Evolutionary conservation across 345 rosid species (phyloP), one percentile per base, ranked within the genome.

Genomic region (Sapria himalayana): DNA sequence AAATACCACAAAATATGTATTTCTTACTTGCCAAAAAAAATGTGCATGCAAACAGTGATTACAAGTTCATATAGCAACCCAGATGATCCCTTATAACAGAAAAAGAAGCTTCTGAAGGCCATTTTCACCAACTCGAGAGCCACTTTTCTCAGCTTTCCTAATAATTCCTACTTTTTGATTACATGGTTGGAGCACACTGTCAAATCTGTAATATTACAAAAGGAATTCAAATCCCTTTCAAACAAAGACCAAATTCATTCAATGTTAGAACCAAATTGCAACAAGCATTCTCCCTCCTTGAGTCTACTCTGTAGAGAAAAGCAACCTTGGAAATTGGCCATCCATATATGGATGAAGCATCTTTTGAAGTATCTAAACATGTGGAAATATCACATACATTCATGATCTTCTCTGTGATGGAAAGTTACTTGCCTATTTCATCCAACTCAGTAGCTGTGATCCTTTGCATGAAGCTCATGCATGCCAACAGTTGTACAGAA

Each of bases 161-260:
- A 53, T 31, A 16, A 46, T 27, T 54, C 51, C 46, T 49, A 39
- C 70, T 62, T 65, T 22, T 19, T 27, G n/a, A n/a, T n/a, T 38
- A 34, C 32, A 22, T 54, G 51, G 14, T 50, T 39, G 27, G 45
- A 33, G 46, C 52, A 46, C 17, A 20, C 5, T 29, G 34, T 7
- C 27, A 39, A 40, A 41, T 57, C 61, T 23, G 62, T 38, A 33
- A 14, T 50, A 39, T 49, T 21, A 33, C 19, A 18, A 25, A 53
- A 37, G 29, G 29, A 51, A 45, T 65, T 50, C 39, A 69, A 22
- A 44, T 58, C 55, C 44, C 63, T 78, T 42, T 78, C 97, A 67
- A 86, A 57, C 48, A 78, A 27, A 1, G 92, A 72, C 89, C 92
- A 78, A 33, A 78, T 67, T 44, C 92, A 89, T 37, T 58, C 48